Evolutionary conservation across 345 rosid genomes (phyloP).

Genomic region (Arabis hirsuta): DNA sequence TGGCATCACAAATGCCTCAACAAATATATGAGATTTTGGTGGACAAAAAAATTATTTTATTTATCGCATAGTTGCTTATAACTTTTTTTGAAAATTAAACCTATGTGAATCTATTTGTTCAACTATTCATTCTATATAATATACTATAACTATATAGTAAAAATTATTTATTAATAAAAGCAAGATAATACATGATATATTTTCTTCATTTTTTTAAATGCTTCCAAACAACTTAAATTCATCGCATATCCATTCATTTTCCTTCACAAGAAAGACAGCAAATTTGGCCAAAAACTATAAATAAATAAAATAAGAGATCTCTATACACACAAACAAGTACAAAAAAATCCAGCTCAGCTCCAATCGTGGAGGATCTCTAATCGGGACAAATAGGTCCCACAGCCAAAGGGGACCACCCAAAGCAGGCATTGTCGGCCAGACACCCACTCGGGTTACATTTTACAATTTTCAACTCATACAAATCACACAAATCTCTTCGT

Average conservation of each 20-base stretch:
- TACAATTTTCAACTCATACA: not conserved
- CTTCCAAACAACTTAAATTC: constrained; percentile 32
- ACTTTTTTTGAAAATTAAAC: no score
- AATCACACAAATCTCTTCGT: constrained; percentile 27
- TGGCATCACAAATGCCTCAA: no score
- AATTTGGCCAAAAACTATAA: constrained; percentile 30
- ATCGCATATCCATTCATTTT: constrained; percentile 29
- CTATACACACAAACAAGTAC: constrained; percentile 14
- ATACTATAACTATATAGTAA: no score
- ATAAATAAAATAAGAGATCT: constrained; percentile 20
- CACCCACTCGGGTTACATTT: constrained; percentile 70
- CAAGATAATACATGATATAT: no score
- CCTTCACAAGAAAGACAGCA: constrained; percentile 30
- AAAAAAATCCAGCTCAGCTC: constrained; percentile 46
- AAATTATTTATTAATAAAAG: no score
- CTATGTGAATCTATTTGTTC: no score
- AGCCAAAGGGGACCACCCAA: constrained; percentile 41
- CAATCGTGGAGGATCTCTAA: constrained; percentile 43
- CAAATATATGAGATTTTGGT: no score
- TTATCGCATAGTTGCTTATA: no score
- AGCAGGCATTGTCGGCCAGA: constrained; percentile 69
- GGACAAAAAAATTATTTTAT: no score
- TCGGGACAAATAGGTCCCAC: constrained; percentile 44
- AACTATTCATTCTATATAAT: no score
- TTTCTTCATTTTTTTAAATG: constrained; percentile 8